A percentile compares a stretch with the other conserved stretches of the same genome.
These are phyloP conservation scores for Coemansia sp. DNA, from an alignment of 371 early-diverging fungal genomes.

Conservation along the genomic window DNA sequence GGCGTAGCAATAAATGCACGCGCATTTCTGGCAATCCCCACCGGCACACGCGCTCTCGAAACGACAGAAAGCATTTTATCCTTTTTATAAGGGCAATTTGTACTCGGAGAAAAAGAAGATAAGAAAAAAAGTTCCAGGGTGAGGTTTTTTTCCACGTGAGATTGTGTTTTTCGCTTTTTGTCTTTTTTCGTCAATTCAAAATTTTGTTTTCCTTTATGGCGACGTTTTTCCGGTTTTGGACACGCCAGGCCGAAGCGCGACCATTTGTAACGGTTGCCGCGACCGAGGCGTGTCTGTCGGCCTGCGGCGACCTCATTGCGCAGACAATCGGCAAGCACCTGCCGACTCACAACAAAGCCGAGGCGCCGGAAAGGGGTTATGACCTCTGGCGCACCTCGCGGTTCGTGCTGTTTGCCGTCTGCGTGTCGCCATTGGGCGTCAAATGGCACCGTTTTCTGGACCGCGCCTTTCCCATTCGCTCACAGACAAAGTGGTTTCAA, in stretches of 20 bases:
- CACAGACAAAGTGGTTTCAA: constrained; percentile 45
- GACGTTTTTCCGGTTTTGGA: constrained; percentile 51
- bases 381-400: constrained; percentile 47
- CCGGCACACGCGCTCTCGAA: constrained; percentile 18
- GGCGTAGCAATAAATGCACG: constrained; percentile 47
- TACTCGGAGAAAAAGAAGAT: no score
- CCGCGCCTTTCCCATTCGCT: constrained; percentile 44
- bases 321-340: constrained; percentile 40
- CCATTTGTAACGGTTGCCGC: constrained; percentile 49
- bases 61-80: constrained; percentile 32
- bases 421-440: constrained; percentile 50
- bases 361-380: constrained; percentile 20
- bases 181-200: neutral
- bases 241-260: constrained; percentile 51
- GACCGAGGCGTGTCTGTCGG: constrained; percentile 49
- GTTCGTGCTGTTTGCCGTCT: constrained; percentile 47
- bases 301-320: constrained; percentile 52
- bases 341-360: neutral
- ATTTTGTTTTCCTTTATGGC: constrained; percentile 33
- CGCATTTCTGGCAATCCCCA: constrained; percentile 11
- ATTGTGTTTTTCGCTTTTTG: neutral
- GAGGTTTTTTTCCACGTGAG: neutral
- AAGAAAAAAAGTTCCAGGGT: neutral
- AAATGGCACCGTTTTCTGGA: constrained; percentile 52
- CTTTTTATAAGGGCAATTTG: no score